These are phyloP conservation scores for Thelephora terrestris DNA, from an alignment of 1,284 basidiomycete genomes.

Conservation along the genomic window DNA sequence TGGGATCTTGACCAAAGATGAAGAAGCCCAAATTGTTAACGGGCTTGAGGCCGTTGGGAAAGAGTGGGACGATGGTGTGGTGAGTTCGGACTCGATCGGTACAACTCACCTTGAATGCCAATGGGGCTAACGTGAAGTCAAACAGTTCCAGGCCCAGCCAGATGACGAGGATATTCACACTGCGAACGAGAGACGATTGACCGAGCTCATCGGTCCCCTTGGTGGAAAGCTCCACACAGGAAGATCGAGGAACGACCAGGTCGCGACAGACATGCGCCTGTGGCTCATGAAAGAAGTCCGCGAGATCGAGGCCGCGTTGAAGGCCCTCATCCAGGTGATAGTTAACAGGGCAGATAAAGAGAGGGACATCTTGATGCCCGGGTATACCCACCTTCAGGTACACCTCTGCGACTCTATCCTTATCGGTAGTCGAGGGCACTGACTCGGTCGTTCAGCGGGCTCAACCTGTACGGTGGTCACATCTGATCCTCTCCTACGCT, in stretches of 20 bases:
- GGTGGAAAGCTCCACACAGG: constrained; percentile 95
- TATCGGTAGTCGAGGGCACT: neutral
- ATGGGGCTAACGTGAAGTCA: neutral
- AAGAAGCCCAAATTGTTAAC: constrained; percentile 63
- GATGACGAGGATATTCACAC: constrained; percentile 99
- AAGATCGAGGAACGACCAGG: constrained; percentile 94
- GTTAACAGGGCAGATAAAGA: constrained; percentile 88
- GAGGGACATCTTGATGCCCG: constrained; percentile 85
- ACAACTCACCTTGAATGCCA: neutral
- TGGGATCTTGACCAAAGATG: constrained; percentile 71
- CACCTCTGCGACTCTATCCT: constrained; percentile 10
- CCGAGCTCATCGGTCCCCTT: constrained; percentile 85
- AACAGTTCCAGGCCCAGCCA: constrained; percentile 58
- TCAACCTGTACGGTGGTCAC: constrained; percentile 98
- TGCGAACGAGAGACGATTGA: constrained; percentile 94
- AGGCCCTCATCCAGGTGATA: constrained; percentile 79
- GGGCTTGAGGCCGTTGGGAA: constrained; percentile 73
- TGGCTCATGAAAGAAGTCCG: constrained; percentile 85
- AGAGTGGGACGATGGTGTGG: constrained; percentile 77
- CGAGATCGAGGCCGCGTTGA: constrained; percentile 64
- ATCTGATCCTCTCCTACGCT: constrained; percentile 91
- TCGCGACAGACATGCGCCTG: constrained; percentile 94
- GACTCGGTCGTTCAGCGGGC: constrained; percentile 53
- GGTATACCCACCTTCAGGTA: constrained; percentile 96
- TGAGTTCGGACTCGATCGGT: constrained; percentile 27